These are phyloP conservation scores for Drechslerella coelobrocha DNA, from an alignment of 2,329 filamentous ascomycete genomes.

Conservation along the genomic window DNA sequence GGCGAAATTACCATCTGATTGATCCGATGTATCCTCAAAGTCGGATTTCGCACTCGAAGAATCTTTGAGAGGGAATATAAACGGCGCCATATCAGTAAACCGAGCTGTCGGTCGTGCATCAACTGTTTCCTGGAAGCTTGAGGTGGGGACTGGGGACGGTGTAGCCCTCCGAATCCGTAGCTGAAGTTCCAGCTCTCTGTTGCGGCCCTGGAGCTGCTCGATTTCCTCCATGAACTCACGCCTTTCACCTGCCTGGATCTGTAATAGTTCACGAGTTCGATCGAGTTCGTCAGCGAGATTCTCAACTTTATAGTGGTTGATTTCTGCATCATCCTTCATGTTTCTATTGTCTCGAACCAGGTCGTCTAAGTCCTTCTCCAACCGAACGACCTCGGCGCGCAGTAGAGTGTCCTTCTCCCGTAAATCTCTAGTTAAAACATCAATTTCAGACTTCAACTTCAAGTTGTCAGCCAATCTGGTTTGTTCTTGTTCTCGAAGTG, in stretches of 20 bases:
- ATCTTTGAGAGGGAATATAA: constrained; percentile 40
- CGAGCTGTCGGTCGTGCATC: constrained; percentile 23
- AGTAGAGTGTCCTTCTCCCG: constrained; percentile 42
- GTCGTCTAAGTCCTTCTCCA: constrained; percentile 37
- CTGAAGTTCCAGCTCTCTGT: constrained; percentile 46
- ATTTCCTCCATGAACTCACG: constrained; percentile 49
- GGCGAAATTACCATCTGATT: constrained; percentile 41
- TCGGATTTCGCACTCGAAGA: constrained; percentile 46
- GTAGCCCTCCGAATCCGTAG: constrained; percentile 39
- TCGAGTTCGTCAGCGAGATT: constrained; percentile 46
- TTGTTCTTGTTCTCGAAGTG: constrained; percentile 38
- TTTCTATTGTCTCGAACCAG: constrained; percentile 42
- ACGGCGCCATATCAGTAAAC: constrained; percentile 25
- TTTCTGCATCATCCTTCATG: constrained; percentile 48
- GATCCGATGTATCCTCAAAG: constrained; percentile 35
- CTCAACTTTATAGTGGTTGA: constrained; percentile 48
- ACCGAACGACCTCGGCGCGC: constrained; percentile 32
- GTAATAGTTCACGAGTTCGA: constrained; percentile 40
- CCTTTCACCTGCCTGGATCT: constrained; percentile 45
- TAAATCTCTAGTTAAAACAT: constrained; percentile 38
- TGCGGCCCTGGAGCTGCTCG: constrained; percentile 35
- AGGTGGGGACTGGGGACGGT: constrained; percentile 37
- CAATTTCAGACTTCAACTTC: constrained; percentile 43
- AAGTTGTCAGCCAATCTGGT: constrained; percentile 33
- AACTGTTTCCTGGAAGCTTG: constrained; percentile 23